Conservation (phyloP, 2,329 filamentous ascomycete genomes). For the Sclerotinia nivalis region DNA sequence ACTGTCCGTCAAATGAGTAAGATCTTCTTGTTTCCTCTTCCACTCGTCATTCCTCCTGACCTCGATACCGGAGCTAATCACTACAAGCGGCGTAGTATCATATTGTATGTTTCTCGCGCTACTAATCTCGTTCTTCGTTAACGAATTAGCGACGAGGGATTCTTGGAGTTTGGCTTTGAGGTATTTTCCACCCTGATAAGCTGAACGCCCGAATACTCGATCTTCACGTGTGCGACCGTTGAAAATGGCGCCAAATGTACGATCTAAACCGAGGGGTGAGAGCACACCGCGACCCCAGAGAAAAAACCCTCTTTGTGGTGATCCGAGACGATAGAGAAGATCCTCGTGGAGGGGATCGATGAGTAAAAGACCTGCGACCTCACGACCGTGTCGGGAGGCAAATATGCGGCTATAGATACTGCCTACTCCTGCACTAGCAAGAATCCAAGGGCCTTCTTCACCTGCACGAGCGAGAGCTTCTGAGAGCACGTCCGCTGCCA, state of each 20-base stretch:
- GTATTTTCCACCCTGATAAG: slow-evolving; percentile 78
- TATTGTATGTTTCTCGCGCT: slow-evolving; percentile 79
- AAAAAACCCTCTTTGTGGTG: slow-evolving; percentile 71
- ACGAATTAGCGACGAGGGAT: slow-evolving; percentile 79
- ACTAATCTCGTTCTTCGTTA: slow-evolving; percentile 79
- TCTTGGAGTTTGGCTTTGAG: slow-evolving; percentile 94
- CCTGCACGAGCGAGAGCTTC: slow-evolving; percentile 79
- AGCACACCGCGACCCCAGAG: slow-evolving; percentile 86
- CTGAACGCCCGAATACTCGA: slow-evolving; percentile 77
- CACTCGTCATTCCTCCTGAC: slow-evolving; percentile 68
- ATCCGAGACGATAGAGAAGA: slow-evolving; percentile 67
- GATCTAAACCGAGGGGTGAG: slow-evolving; percentile 82
- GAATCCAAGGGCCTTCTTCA: slow-evolving; percentile 85
- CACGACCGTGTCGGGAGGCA: slow-evolving; percentile 73
- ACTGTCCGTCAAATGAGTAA: slow-evolving; percentile 77
- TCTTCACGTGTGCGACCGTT: slow-evolving; percentile 77
- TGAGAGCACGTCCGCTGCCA: slow-evolving; percentile 85
- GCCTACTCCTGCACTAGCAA: slow-evolving; percentile 83
- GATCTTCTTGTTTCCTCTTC: slow-evolving; percentile 81
- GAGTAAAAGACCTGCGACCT: slow-evolving; percentile 77
- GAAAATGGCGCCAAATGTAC: slow-evolving; percentile 78
- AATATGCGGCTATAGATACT: slow-evolving; percentile 91
- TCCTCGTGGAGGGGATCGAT: slow-evolving; percentile 91
- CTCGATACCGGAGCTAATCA: slow-evolving; percentile 79
- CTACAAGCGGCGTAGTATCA: slow-evolving; percentile 70